Conservation (phyloP, 2,329 filamentous ascomycete species). For the Corniculantispora saksenae region DNA sequence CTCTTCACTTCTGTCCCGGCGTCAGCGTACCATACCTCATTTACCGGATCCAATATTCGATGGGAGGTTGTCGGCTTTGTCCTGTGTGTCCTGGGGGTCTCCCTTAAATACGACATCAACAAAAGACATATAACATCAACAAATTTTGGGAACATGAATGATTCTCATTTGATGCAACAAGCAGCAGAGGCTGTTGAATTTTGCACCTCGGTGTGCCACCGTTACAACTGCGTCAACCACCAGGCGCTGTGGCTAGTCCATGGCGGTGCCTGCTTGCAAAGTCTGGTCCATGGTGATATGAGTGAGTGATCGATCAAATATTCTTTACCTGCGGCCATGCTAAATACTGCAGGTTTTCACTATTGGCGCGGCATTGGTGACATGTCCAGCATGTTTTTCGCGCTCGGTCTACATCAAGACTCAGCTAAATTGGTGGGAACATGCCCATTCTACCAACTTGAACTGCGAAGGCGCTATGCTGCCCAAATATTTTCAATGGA, state of each 20-base stretch:
- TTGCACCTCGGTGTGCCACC: background rate
- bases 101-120: background rate
- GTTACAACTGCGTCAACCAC: background rate
- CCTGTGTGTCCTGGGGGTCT: background rate
- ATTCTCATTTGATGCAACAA: background rate
- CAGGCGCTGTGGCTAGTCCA: background rate
- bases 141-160: background rate
- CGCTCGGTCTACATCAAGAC: background rate
- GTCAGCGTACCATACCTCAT: background rate
- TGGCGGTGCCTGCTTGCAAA: background rate
- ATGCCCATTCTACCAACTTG: background rate
- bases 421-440: background rate
- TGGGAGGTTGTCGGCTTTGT: background rate
- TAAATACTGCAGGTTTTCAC: background rate
- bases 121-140: background rate
- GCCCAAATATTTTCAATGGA: background rate
- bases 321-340: too few species aligned
- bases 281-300: background rate
- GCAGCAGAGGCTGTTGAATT: background rate
- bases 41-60: background rate
- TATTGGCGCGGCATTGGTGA: background rate
- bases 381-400: background rate
- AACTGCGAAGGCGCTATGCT: background rate
- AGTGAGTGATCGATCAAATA: too few species aligned
- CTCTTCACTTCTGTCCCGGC: too few species aligned